Percentiles rank a stretch among this genome's conserved stretches.
phyloP scores from a whole-genome alignment of 2,329 filamentous ascomycete species.

The Phaeosphaeriaceae sp. region DNA sequence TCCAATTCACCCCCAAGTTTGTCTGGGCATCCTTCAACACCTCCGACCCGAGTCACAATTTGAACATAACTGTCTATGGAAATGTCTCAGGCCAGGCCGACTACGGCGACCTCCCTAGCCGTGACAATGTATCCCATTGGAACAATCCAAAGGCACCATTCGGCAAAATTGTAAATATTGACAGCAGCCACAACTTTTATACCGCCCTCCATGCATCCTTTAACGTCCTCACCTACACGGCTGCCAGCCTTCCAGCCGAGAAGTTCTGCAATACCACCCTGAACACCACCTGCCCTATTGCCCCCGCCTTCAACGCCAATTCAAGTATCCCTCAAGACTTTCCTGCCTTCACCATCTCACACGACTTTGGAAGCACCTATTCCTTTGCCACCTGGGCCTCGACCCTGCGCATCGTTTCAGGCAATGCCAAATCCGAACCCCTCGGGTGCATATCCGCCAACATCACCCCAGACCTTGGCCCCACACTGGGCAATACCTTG shows the following conservation, averaged over 20 bases:
- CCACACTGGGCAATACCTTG: constrained; percentile 69
- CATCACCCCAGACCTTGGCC: constrained; percentile 82
- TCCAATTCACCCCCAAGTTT: constrained; percentile 81
- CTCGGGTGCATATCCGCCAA: constrained; percentile 83
- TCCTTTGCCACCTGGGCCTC: constrained; percentile 82
- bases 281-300: constrained; percentile 69
- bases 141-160: constrained; percentile 63
- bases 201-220: constrained; percentile 77
- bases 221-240: constrained; percentile 78
- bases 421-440: constrained; percentile 66
- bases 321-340: constrained; percentile 60
- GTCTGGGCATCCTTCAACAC: constrained; percentile 78
- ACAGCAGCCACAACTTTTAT: constrained; percentile 63
- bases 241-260: constrained; percentile 60
- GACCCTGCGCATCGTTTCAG: constrained; percentile 76
- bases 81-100: constrained; percentile 81
- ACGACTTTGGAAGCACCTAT: constrained; percentile 82
- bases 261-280: constrained; percentile 70
- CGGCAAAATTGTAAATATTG: constrained; percentile 78
- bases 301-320: constrained; percentile 71
- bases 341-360: constrained; percentile 74
- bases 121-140: constrained; percentile 60
- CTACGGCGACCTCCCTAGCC: constrained; percentile 63
- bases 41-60: constrained; percentile 63
- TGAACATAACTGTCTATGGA: constrained; percentile 84